phyloP scores from a whole-genome alignment of 208 protist species.

The Crithidia thermophila region DNA sequence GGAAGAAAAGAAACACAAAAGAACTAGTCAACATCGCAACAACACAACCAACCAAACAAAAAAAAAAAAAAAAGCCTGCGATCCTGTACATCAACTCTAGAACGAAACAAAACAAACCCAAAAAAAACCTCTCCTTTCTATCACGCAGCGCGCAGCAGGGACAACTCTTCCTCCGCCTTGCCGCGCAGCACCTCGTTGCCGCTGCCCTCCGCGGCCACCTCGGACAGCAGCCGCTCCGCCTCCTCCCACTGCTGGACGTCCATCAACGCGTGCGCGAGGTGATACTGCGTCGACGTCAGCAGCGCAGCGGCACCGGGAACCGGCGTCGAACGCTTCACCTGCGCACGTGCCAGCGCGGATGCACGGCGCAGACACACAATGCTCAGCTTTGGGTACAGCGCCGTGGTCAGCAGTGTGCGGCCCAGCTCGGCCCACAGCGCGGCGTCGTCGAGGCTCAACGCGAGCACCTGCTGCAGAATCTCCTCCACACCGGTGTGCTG shows the following conservation, averaged over 20 bases:
- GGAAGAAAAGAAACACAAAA: slow-evolving; percentile 2
- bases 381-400: slow-evolving; percentile 38
- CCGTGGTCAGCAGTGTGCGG: slow-evolving; percentile 52
- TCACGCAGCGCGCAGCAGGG: slow-evolving; percentile 23
- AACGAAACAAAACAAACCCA: background rate
- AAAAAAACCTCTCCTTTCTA: background rate
- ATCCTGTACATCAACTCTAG: background rate
- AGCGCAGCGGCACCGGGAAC: slow-evolving; percentile 11
- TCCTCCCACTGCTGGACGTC: slow-evolving; percentile 44
- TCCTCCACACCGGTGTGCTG: slow-evolving; percentile 62
- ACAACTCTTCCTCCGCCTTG: slow-evolving; percentile 79
- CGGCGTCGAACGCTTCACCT: background rate
- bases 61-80: background rate
- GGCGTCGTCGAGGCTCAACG: slow-evolving; percentile 62
- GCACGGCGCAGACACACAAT: slow-evolving; percentile 67
- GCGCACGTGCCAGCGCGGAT: slow-evolving; percentile 29
- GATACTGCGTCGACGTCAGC: slow-evolving; percentile 45
- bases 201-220: slow-evolving; percentile 33
- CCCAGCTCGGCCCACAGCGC: slow-evolving; percentile 78
- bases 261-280: slow-evolving; percentile 69
- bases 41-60: too few relatives aligned
- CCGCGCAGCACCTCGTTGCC: slow-evolving; percentile 65
- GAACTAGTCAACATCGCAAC: background rate
- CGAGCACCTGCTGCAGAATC: slow-evolving; percentile 63
- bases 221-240: slow-evolving; percentile 51